Evolutionary conservation across 202 grass and related monocot species (phyloP).

Genomic region (Carex sylvatica): DNA sequence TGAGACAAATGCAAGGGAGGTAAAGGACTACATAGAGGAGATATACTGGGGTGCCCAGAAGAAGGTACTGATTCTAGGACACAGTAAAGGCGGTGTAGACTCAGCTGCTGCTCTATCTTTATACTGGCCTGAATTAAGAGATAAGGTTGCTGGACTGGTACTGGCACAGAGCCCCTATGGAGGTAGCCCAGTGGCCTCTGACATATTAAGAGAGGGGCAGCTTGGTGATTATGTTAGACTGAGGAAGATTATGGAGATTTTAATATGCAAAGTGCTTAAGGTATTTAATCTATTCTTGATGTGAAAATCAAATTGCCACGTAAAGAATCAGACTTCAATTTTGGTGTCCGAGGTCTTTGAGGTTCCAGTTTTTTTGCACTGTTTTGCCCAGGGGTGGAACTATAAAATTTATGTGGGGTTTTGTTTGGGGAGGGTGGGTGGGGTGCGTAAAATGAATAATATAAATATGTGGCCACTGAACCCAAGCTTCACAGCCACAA

Average conservation of each 20-base stretch:
- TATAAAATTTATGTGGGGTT: no score
- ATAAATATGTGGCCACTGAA: no score
- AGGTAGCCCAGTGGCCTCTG: constrained; percentile 85
- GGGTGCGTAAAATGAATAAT: no score
- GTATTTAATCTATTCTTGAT: constrained; percentile 38
- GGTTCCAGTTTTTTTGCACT: not conserved
- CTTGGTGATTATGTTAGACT: constrained; percentile 90
- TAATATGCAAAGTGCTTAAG: constrained; percentile 89
- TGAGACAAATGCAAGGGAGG: constrained; percentile 70
- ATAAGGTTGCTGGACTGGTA: constrained; percentile 81
- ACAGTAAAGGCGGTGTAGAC: constrained; percentile 96
- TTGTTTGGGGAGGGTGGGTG: no score
- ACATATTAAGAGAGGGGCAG: constrained; percentile 83
- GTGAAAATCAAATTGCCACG: not conserved
- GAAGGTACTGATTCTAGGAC: constrained; percentile 75
- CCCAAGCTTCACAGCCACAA: no score
- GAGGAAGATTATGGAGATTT: constrained; percentile 72
- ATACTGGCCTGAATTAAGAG: constrained; percentile 83
- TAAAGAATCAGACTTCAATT: not conserved
- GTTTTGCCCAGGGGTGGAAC: not conserved
- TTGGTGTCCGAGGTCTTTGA: not conserved
- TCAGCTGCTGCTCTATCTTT: constrained; percentile 74
- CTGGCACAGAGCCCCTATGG: constrained; percentile 90
- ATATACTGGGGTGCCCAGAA: constrained; percentile 87
- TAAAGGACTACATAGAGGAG: constrained; percentile 96